Base-by-base conservation (phyloP, 2,329 filamentous ascomycete species). In the Trichophyton simii region DNA sequence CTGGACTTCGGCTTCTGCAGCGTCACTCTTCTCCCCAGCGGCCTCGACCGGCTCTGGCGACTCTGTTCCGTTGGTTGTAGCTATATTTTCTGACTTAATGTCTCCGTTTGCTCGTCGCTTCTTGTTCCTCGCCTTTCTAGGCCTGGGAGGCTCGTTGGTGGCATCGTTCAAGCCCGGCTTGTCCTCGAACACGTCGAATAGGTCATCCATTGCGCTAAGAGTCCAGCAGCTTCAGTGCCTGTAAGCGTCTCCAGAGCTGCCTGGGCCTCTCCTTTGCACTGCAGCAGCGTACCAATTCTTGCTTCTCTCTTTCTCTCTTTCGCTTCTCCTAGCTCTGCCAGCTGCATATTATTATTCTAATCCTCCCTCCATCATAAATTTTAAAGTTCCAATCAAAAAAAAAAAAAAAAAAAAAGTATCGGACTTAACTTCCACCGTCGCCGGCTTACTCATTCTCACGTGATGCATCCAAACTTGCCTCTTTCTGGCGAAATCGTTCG, bases 71-170 rank as follows among this genome's bases (percentile, higher is more conserved):
- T 68, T 28, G 25, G 76, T 72, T 20, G 73, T 58, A 48, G 67
- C 63, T 57, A 64, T 62, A 52, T 38, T 38, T 11, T 65, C 71
- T 62, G 69, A 67, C 70, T 91, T 92, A 66, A 90, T 83, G 63
- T 84, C 83, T 64, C 90, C 89, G 72, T 91, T 91, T 44, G 87
- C 86, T 73, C 90, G 89, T 74, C 91, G 84, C 81, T 96, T 96
- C 77, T 91, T 94, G 77, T 79, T 88, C 73, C 82, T 84, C 66
- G 86, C 83, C 68, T 80, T 82, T 68, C 76, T 79, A 57, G 71
- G 65, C 64, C 71, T 74, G 64, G 67, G 66, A 55, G 66, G 63
- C 67, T 67, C 64, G 66, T 72, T 72, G 38, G 68, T 65, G 59
- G 69, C 62, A 63, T 67, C 64, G 61, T 66, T 62, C 28, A 31